A percentile compares a stretch with the other conserved stretches of the same genome.
phyloP scores from a whole-genome alignment of 345 rosid species.

The Citrus glauca region DNA sequence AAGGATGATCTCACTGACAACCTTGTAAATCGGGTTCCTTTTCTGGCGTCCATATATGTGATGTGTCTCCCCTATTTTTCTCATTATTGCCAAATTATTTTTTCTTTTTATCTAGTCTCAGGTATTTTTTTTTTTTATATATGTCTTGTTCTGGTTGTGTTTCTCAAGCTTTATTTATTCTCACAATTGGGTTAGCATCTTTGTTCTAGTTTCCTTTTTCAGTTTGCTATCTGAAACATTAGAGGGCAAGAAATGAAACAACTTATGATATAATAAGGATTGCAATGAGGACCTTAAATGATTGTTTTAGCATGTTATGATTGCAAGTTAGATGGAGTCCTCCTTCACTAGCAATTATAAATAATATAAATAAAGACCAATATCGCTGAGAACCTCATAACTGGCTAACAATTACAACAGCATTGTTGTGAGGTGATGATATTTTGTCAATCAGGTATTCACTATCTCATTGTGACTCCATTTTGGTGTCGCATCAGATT shows the following conservation, averaged over 20 bases:
- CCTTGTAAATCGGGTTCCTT: neutral
- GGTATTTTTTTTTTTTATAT: neutral
- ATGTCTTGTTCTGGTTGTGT: neutral
- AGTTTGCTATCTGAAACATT: neutral
- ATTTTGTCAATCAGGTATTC: neutral
- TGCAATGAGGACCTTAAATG: neutral
- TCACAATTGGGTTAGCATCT: conserved; percentile 4
- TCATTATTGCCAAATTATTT: neutral
- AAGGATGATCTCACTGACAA: neutral
- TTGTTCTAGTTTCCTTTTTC: neutral
- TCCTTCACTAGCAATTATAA: neutral
- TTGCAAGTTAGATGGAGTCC: neutral
- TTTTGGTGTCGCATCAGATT: neutral
- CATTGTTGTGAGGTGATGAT: neutral
- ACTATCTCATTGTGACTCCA: neutral
- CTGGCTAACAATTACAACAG: neutral
- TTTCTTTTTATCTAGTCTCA: neutral
- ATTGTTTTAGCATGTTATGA: neutral
- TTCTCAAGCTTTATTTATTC: neutral
- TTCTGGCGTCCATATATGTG: neutral
- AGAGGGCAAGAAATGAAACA: neutral
- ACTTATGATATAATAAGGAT: neutral
- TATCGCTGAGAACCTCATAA: neutral
- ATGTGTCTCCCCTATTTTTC: neutral
- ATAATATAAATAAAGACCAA: neutral